Conservation (phyloP, 2,329 filamentous ascomycete genomes). For the Zasmidium cellare region DNA sequence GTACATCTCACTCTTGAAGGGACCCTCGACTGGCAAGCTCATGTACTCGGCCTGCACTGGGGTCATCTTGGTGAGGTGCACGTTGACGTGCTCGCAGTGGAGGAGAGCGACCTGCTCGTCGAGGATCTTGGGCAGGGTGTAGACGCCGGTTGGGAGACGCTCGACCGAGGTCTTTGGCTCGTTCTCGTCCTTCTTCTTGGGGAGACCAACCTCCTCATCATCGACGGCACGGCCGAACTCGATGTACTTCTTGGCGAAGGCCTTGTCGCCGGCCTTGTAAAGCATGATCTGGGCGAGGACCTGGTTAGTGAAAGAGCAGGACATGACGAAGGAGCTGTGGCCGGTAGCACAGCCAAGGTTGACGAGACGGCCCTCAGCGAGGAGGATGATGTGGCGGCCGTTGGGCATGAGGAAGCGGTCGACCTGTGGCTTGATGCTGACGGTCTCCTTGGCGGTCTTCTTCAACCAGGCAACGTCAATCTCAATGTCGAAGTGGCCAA, state of each 20-base stretch:
- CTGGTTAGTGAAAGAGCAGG: slow-evolving; percentile 99
- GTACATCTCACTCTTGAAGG: slow-evolving; percentile 95
- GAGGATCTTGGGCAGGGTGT: slow-evolving; percentile 96
- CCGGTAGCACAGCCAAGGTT: slow-evolving; percentile 99
- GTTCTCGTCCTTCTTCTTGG: slow-evolving; percentile 50
- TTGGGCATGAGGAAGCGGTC: slow-evolving; percentile 94
- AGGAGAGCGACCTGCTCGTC: slow-evolving; percentile 97
- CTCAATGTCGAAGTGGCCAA: slow-evolving; percentile 99
- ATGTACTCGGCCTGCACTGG: slow-evolving; percentile 92
- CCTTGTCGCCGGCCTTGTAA: slow-evolving; percentile 87
- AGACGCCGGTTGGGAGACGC: slow-evolving; percentile 82
- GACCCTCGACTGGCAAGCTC: slow-evolving; percentile 78
- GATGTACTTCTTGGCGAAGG: slow-evolving; percentile 88
- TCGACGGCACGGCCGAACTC: slow-evolving; percentile 70
- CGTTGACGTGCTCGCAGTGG: slow-evolving; percentile 91
- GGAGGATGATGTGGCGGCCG: slow-evolving; percentile 96
- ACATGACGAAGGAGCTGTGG: slow-evolving; percentile 99
- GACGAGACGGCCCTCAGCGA: slow-evolving; percentile 97
- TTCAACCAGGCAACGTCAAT: slow-evolving; percentile 99
- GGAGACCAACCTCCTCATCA: slow-evolving; percentile 29
- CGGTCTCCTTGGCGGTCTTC: slow-evolving; percentile 86
- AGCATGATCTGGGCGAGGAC: slow-evolving; percentile 98
- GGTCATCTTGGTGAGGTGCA: slow-evolving; percentile 84
- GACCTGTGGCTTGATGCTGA: slow-evolving; percentile 99
- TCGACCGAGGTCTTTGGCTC: slow-evolving; percentile 61